Evolutionary conservation across 495 filamentous ascomycete species (phyloP).

Genomic region (Penicillium roqueforti): DNA sequence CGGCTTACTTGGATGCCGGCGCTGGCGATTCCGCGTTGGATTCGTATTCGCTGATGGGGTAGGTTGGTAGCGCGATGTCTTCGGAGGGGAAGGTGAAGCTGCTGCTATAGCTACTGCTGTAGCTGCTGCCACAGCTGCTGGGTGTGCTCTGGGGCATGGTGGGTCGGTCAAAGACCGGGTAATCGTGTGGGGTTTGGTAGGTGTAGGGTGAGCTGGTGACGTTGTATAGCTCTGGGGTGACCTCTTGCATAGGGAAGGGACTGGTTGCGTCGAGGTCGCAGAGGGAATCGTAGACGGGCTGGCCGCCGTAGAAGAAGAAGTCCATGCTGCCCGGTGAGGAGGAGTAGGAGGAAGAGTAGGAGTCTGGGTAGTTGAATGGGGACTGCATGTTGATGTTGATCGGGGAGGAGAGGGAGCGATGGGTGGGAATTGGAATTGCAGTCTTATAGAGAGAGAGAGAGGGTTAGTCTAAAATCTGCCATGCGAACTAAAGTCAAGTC

Average conservation of each 20-base stretch:
- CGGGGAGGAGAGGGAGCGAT: conserved; percentile 3
- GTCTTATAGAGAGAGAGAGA: conserved; percentile 17
- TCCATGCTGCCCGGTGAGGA: conserved; percentile 29
- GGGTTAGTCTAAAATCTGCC: conserved; percentile 8
- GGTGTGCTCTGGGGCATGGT: conserved; percentile 18
- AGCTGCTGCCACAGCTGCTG: conserved; percentile 22
- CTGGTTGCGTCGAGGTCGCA: conserved; percentile 20
- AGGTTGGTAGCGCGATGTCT: conserved; percentile 17
- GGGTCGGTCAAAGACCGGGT: conserved; percentile 13
- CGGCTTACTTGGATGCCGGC: conserved; percentile 25
- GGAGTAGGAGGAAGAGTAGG: conserved; percentile 25
- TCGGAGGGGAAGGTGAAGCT: conserved; percentile 20
- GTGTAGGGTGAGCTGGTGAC: conserved; percentile 27
- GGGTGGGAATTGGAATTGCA: conserved; percentile 8
- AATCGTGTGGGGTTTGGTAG: conserved; percentile 12
- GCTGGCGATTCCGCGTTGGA: conserved; percentile 22
- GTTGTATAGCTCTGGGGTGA: conserved; percentile 19
- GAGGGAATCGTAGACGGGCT: conserved; percentile 21
- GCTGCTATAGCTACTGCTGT: conserved; percentile 4
- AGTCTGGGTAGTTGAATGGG: conserved; percentile 25
- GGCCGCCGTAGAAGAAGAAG: conserved; percentile 26
- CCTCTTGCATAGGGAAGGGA: conserved; percentile 19
- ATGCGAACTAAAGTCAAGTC: conserved; percentile 1
- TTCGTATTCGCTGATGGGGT: conserved; percentile 10
- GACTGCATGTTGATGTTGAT: conserved; percentile 24